Base-by-base conservation (phyloP, 2,329 filamentous ascomycete species). In the Cladobotryum mycophilum region DNA sequence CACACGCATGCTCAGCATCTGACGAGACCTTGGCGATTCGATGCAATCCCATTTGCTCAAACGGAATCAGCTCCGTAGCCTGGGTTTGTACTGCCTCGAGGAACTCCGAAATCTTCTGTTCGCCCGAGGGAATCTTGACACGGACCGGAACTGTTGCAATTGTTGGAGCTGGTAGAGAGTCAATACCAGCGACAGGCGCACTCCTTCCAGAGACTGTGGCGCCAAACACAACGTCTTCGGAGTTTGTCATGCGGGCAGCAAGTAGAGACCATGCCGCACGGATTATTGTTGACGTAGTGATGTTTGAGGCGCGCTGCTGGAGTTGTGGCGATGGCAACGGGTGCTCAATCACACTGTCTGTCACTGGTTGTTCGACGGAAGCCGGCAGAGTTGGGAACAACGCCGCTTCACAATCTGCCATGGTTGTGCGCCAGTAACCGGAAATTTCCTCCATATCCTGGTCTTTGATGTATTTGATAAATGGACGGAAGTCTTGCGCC, bases 51-150 rank as follows among this genome's bases (percentile, higher is more conserved):
- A 49, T 54, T 14, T 59, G 55, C 36, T 58, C 55, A 34, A 44
- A 54, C 0, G 44, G 47, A 3, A 54, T 52, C 51, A 54, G 53
- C 11, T 55, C 52, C 1, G 50, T 20, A 12, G 51, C 43, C 45
- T 55, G 49, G 5, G 42, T 11, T 33, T 64, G 60, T 0, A 63
- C 35, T 1, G 60, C 57, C n/a, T 72, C 60, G 8, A 82, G 61
- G 25, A 22, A 35, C 11, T 18, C 17, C 8, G 14, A 17, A 4
- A 34, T 15, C 17, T n/a, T 46, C 12, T 9, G 15, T 12, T 17
- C 30, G 25, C 15, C 9, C 8, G 25, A 11, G 9, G 30, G n/a
- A 14, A 46, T 7, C 5, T 55, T 53, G 3, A 64, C 44, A 1
- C 60, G 54, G 1, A 64, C 37, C 4, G 63, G 64, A 0, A 66